phyloP scores from a whole-genome alignment of 192 early-diverging fungal genomes.

The Helicostylum pulchrum region DNA sequence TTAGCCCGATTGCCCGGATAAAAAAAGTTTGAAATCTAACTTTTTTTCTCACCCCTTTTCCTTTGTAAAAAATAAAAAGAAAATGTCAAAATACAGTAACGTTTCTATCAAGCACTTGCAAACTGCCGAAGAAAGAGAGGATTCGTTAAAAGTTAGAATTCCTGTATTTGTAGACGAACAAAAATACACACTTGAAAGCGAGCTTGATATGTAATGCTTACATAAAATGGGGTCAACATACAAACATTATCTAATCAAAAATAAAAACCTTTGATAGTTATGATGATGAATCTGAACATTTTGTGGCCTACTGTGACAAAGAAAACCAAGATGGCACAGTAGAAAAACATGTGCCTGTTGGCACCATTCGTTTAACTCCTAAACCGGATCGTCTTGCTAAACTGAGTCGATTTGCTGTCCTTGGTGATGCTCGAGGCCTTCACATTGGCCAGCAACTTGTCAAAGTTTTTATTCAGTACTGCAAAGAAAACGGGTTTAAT shows the following conservation, averaged over 20 bases:
- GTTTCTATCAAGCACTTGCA: not conserved
- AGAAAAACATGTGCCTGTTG: slow-evolving; percentile 21
- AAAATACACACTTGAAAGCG: not conserved
- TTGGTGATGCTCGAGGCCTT: slow-evolving; percentile 23
- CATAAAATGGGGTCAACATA: not conserved
- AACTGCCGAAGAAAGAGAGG: not conserved
- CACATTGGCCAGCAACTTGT: slow-evolving; percentile 21
- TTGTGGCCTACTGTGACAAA: not conserved
- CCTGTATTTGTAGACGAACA: slow-evolving; percentile 18
- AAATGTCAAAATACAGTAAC: slow-evolving; percentile 5
- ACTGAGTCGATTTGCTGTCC: slow-evolving; percentile 29
- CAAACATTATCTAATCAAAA: not conserved
- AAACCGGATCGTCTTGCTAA: slow-evolving; percentile 20
- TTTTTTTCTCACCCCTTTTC: not conserved
- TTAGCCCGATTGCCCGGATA: not conserved
- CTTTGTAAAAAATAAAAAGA: not conserved
- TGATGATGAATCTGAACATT: slow-evolving; percentile 4
- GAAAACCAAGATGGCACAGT: not conserved
- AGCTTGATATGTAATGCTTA: slow-evolving; percentile 13
- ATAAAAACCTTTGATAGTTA: not conserved
- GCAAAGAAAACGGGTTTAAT: not conserved
- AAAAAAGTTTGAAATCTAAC: not conserved
- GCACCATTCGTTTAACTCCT: slow-evolving; percentile 21
- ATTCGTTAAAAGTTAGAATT: slow-evolving; percentile 4
- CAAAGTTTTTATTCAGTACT: slow-evolving; percentile 11